A percentile compares a stretch with the other conserved stretches of the same genome.
These are phyloP conservation scores for Chytriomyces confervae DNA, from an alignment of 192 early-diverging fungal species.

Conservation along the genomic window DNA sequence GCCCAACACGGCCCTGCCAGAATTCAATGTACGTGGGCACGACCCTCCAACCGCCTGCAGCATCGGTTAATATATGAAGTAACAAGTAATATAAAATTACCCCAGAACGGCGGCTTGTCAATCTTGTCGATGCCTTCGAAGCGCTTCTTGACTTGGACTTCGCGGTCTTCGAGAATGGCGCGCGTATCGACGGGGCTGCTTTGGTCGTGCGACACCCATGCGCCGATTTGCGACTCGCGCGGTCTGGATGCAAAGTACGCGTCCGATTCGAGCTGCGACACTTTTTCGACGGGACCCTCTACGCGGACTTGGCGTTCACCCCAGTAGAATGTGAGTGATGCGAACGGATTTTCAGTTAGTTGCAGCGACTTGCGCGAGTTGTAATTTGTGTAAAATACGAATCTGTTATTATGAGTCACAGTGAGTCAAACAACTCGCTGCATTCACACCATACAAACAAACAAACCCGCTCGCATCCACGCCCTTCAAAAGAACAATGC, in stretches of 20 bases:
- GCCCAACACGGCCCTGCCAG: conserved; percentile 51
- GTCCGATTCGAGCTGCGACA: conserved; percentile 44
- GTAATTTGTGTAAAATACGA: conserved; percentile 65
- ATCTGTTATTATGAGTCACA: conserved; percentile 29
- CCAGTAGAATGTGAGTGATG: conserved; percentile 58
- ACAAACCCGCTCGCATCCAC: conserved; percentile 46
- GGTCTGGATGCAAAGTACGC: conserved; percentile 56
- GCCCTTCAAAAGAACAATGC: conserved; percentile 62
- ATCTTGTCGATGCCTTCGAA: conserved; percentile 44
- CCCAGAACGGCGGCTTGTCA: conserved; percentile 56
- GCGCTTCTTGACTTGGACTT: conserved; percentile 26
- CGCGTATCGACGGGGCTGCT: conserved; percentile 29
- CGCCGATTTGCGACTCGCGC: conserved; percentile 36
- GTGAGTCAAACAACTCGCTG: neutral
- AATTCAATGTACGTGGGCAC: conserved; percentile 59
- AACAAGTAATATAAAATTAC: conserved; percentile 1
- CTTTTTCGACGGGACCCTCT: conserved; percentile 48
- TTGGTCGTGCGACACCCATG: conserved; percentile 54
- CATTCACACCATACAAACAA: neutral
- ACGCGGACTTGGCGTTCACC: conserved; percentile 56
- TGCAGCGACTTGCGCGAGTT: conserved; percentile 55
- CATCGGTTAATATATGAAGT: neutral
- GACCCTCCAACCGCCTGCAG: conserved; percentile 45
- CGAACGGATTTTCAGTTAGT: conserved; percentile 48
- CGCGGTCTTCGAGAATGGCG: conserved; percentile 40